phyloP scores from a whole-genome alignment of 257 asterid genomes.

The Echium plantagineum region DNA sequence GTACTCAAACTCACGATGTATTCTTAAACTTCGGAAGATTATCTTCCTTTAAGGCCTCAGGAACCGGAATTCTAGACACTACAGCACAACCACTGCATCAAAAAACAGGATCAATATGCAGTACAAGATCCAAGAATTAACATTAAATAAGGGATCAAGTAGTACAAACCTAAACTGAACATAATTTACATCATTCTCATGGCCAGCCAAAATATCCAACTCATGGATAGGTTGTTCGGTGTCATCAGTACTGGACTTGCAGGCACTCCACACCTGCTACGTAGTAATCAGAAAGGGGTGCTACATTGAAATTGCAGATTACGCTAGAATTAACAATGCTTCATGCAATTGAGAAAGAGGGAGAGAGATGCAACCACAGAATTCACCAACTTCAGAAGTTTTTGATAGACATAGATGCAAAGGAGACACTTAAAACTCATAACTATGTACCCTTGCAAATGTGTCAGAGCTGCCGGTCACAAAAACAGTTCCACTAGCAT shows the following conservation, averaged over 20 bases:
- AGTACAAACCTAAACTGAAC: constrained; percentile 89
- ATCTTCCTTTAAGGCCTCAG: constrained; percentile 70
- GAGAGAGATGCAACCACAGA: neutral
- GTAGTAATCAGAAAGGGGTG: neutral
- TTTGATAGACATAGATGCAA: neutral
- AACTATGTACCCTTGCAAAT: constrained; percentile 61
- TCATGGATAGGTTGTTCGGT: constrained; percentile 92
- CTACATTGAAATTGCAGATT: neutral
- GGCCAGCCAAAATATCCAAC: constrained; percentile 86
- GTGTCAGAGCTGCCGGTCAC: constrained; percentile 98
- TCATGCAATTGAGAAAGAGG: neutral
- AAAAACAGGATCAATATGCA: constrained; percentile 11
- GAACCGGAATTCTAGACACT: constrained; percentile 39
- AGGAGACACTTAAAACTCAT: neutral
- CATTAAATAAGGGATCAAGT: constrained; percentile 10
- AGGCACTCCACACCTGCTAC: constrained; percentile 92
- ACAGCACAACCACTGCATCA: constrained; percentile 81
- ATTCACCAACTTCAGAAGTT: neutral
- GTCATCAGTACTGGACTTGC: constrained; percentile 64
- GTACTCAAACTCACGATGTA: constrained; percentile 48
- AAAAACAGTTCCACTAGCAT: constrained; percentile 89
- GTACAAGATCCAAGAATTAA: constrained; percentile 9
- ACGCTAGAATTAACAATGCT: neutral
- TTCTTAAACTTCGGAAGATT: constrained; percentile 68
- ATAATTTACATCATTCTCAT: constrained; percentile 94